Evolutionary conservation across 306 rosid genomes (phyloP), one percentile per base, ranked within the genome.

Genomic region (Malus orientalis): DNA sequence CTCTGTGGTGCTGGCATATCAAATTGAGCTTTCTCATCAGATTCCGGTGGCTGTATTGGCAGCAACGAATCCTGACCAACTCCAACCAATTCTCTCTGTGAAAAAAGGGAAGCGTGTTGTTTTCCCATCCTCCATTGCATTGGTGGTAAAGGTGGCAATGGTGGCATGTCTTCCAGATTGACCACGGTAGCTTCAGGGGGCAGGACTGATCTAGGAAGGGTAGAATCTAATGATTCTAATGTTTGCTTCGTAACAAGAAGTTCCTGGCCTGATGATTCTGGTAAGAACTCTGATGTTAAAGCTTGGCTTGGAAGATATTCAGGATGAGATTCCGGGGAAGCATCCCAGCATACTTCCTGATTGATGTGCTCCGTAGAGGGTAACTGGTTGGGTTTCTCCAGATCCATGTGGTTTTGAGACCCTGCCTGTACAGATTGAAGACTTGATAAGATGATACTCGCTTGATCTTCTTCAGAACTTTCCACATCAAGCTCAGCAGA

Each of bases 81-180:
- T 69, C 81, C 87, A 33, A 60, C 69, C 53, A 47, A 80, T 74
- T 89, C 86, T 74, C 77, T 74, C 54, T 47, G 67, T 64, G 85
- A 78, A 71, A 78, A 74, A 29, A 79, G 71, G 51, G 79, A 86
- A 69, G 85, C 20, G 77, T 64, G 78, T 77, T 89, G 98, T 80
- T 80, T 93, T 62, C 91, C 90, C 69, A 84, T 80, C 88, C 96
- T 95, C 99, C 99, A 96, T 53, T 96, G 98, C 96, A 89, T 81
- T 69, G 99, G 99, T 55, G 98, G 99, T 63, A 96, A 84, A 73
- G 99, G 99, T 29, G 99, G 99, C 91, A 93, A 76, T 67, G 99
- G 99, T 71, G 99, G 97, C 69, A 84, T 84, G 79, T 91, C 98
- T 80, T 80, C 90, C 40, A 77, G 73, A 79, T 57, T 81, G 75